Percentiles rank a stretch among this genome's conserved stretches.
Evolutionary conservation across 179 eudicot genomes (phyloP).

Genomic region (Carnegiea gigantea): DNA sequence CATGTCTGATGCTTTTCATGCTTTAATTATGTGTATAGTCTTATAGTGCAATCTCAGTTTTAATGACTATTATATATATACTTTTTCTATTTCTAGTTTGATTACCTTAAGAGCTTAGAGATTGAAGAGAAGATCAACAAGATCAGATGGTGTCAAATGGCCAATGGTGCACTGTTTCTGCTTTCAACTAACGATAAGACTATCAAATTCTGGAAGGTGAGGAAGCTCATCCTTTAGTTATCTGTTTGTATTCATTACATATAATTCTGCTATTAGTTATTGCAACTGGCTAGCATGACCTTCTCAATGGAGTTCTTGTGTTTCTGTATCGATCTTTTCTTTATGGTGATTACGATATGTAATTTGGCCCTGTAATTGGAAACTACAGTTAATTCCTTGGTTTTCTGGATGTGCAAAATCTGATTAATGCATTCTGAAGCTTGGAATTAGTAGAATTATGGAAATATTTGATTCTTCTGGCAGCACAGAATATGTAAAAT

Average conservation of each 20-base stretch:
- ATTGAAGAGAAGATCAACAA: slow-evolving; percentile 85
- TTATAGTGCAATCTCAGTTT: not conserved
- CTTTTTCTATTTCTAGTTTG: slow-evolving; percentile 27
- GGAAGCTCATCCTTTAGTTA: slow-evolving; percentile 3
- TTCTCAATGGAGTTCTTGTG: not conserved
- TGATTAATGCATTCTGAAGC: too few relatives aligned
- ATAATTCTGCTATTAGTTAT: not conserved
- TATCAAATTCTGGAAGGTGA: slow-evolving; percentile 75
- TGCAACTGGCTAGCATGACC: slow-evolving; percentile 1
- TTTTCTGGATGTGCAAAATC: too few relatives aligned
- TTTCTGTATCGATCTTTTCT: not conserved
- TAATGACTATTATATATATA: slow-evolving; percentile 2
- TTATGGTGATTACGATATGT: not conserved
- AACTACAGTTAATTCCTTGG: not conserved
- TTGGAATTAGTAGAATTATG: too few relatives aligned
- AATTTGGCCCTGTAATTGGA: not conserved
- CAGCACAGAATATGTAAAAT: not conserved
- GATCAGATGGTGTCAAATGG: slow-evolving; percentile 73
- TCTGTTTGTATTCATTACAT: slow-evolving; percentile 6
- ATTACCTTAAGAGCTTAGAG: slow-evolving; percentile 76
- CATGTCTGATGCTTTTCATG: not conserved
- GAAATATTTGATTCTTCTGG: not conserved
- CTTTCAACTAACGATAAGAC: slow-evolving; percentile 76
- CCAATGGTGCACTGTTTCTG: slow-evolving; percentile 64
- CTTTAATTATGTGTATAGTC: not conserved